These are phyloP conservation scores for Amphichorda felina DNA, from an alignment of 2,329 filamentous ascomycete genomes.

Conservation along the genomic window DNA sequence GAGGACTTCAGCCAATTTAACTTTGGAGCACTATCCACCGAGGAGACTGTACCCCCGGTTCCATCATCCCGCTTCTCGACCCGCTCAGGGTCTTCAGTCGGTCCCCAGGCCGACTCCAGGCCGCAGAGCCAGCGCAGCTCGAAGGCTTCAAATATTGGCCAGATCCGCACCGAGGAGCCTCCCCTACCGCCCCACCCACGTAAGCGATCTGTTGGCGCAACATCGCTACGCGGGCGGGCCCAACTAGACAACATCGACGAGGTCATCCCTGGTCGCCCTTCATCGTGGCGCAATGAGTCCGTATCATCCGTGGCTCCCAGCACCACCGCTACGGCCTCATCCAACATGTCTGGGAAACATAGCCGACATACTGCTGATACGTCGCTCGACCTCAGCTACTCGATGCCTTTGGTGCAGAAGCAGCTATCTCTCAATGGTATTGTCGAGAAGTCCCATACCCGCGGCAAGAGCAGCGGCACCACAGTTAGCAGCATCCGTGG, in stretches of 20 bases:
- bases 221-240: conserved; percentile 5
- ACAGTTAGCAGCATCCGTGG: background rate
- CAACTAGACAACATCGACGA: conserved; percentile 22
- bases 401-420: conserved; percentile 1
- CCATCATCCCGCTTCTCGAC: background rate
- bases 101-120: background rate
- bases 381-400: conserved; percentile 25
- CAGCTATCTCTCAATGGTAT: background rate
- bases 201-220: conserved; percentile 10
- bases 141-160: background rate
- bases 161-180: background rate
- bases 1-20: background rate
- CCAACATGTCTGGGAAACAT: conserved; percentile 23
- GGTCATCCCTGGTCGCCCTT: conserved; percentile 13
- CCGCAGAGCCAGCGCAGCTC: conserved; percentile 1
- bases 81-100: background rate
- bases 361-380: conserved; percentile 34
- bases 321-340: conserved; percentile 25
- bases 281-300: conserved; percentile 6
- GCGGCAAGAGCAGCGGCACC: conserved; percentile 5
- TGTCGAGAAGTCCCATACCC: background rate
- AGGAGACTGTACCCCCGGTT: background rate
- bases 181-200: conserved; percentile 5
- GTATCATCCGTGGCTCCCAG: conserved; percentile 21
- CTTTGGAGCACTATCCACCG: background rate